A percentile compares a stretch with the other conserved stretches of the same genome.
Evolutionary conservation across 352 stramenopile genomes (phyloP).

Genomic region (Phytophthora pisi): DNA sequence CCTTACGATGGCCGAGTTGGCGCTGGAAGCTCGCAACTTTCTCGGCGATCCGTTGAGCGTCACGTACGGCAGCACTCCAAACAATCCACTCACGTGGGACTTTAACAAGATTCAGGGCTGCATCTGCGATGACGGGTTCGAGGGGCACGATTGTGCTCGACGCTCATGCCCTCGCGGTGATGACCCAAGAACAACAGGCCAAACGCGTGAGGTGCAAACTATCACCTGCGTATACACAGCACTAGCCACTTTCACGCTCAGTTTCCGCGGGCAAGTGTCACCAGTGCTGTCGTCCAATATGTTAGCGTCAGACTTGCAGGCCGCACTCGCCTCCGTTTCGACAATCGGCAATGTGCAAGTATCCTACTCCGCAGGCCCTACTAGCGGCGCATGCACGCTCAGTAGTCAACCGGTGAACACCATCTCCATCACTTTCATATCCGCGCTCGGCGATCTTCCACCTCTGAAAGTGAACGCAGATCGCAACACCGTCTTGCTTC

Average conservation of each 20-base stretch:
- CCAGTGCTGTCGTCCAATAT: constrained; percentile 49
- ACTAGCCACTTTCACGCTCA: constrained; percentile 59
- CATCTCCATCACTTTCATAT: constrained; percentile 72
- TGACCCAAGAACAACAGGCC: constrained; percentile 66
- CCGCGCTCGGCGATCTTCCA: constrained; percentile 59
- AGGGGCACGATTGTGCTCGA: constrained; percentile 84
- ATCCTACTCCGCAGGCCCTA: constrained; percentile 53
- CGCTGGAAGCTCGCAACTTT: constrained; percentile 42
- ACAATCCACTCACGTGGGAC: constrained; percentile 83
- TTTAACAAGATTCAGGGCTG: constrained; percentile 90
- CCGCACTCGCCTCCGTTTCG: constrained; percentile 44
- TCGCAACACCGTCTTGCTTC: constrained; percentile 40
- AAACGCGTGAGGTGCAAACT: constrained; percentile 68
- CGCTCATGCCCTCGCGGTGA: constrained; percentile 68
- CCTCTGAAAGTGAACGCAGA: constrained; percentile 45
- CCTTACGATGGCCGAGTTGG: constrained; percentile 69
- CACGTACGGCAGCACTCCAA: constrained; percentile 73
- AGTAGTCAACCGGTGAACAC: constrained; percentile 44
- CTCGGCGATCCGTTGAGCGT: constrained; percentile 61
- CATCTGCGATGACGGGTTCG: constrained; percentile 83
- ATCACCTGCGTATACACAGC: constrained; percentile 54
- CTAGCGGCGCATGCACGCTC: constrained; percentile 52
- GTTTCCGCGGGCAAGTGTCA: constrained; percentile 59
- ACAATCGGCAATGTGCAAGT: constrained; percentile 53
- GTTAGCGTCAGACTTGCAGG: constrained; percentile 39